A percentile compares a stretch with the other conserved stretches of the same genome.
phyloP scores from a whole-genome alignment of 139 green algal genomes.

The Zygnema circumcarinatum region DNA sequence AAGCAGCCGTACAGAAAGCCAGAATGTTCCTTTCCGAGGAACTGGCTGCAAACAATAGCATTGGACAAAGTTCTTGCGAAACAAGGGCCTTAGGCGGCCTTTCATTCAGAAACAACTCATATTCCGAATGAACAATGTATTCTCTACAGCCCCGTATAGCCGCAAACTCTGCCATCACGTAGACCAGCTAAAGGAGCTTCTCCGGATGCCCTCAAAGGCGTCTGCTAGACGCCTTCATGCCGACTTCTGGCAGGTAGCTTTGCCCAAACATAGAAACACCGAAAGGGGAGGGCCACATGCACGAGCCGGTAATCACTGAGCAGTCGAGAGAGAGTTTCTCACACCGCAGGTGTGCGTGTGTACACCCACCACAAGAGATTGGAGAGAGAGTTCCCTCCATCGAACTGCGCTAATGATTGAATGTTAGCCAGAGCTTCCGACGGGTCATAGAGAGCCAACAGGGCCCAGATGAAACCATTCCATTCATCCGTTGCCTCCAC shows the following conservation, averaged over 20 bases:
- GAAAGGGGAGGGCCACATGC: neutral
- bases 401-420: slow-evolving; percentile 16
- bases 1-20: too few relatives aligned
- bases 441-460: slow-evolving; percentile 54
- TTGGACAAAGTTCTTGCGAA: too few relatives aligned
- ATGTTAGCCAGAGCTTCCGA: slow-evolving; percentile 19
- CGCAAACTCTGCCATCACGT: too few relatives aligned
- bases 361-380: slow-evolving; percentile 59
- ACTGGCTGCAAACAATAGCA: too few relatives aligned
- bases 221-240: too few relatives aligned
- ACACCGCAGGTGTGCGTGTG: neutral
- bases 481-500: slow-evolving; percentile 24
- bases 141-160: too few relatives aligned
- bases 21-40: too few relatives aligned
- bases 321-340: neutral
- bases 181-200: too few relatives aligned
- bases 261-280: neutral
- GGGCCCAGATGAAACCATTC: slow-evolving; percentile 51
- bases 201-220: too few relatives aligned
- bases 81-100: too few relatives aligned
- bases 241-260: neutral
- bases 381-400: slow-evolving; percentile 41
- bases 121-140: too few relatives aligned
- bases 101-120: too few relatives aligned
- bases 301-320: neutral